Evolutionary conservation across 106 monocot genomes (phyloP), one percentile per base, ranked within the genome.

Genomic region (Chionographis japonica): DNA sequence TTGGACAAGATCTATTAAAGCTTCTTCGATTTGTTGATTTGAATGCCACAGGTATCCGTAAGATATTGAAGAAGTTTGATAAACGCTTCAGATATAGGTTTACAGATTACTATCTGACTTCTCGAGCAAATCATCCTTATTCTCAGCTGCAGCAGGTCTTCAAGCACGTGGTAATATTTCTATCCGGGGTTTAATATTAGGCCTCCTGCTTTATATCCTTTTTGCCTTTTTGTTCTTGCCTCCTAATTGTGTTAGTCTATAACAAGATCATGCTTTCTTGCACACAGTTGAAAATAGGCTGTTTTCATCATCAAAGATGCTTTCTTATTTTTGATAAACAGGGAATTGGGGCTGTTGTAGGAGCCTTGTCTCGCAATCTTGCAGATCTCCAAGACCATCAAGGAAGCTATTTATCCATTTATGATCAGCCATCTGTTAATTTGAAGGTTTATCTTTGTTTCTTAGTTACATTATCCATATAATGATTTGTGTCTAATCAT

Each of bases 21-120:
- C 86, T 97, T 71, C 85, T 97, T 38, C 87, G 78, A 60, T 97
- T 97, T 80, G 80, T 97, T 57, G 92, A 92, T 64, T 55, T 90
- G 20, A 97, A 97, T 81, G 97, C 92, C 54, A 97, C 89, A 43
- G 92, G 87, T 38, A 85, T 97, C 49, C 84, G 97, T 40, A 97
- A 97, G 61, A 97, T 97, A 61, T 68, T 97, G 69, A 97, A 97
- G 83, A 97, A 97, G 60, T 97, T 97, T 72, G 97, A 97, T 71
- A 97, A 97, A 67, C 68, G 86, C 37, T 81, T 92, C 62, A 89
- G 85, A 4, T 90, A 86, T 70, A 87, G 80, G 63, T 97, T 97
- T 49, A 89, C 97, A 15, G 87, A 92, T 74, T 87, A 89, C 43
- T 97, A 92, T 79, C 60, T 97, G 67, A 72, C 84, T 15, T 87